Conservation (phyloP, 1,284 basidiomycete species). For the Agroathelia rolfsii region DNA sequence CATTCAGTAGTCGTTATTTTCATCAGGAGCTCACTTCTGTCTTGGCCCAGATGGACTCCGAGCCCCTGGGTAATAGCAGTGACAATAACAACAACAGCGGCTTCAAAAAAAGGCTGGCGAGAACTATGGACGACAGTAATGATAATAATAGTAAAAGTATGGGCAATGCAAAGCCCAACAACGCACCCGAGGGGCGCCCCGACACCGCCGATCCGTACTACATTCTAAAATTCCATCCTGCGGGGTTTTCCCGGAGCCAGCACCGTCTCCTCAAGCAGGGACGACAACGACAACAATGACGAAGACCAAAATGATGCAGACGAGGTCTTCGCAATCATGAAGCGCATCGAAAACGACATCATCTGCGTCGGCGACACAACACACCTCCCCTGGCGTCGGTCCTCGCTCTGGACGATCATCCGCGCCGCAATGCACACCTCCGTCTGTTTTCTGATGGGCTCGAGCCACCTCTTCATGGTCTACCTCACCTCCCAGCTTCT, state of each 20-base stretch:
- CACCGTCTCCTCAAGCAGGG: too few species aligned
- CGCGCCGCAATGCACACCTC: conserved; percentile 36
- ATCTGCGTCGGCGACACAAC: conserved; percentile 28
- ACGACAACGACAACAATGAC: too few species aligned
- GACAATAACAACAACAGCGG: conserved; percentile 14
- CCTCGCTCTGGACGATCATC: conserved; percentile 33
- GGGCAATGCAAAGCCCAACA: too few species aligned
- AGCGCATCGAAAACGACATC: conserved; percentile 37
- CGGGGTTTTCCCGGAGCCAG: conserved; percentile 19
- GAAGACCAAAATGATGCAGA: too few species aligned
- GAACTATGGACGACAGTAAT: too few species aligned
- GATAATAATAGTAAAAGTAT: conserved; percentile 16
- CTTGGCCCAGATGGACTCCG: conserved; percentile 23
- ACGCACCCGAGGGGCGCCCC: conserved; percentile 14
- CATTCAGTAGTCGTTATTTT: too few species aligned
- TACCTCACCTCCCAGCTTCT: conserved; percentile 28
- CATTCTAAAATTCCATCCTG: conserved; percentile 32
- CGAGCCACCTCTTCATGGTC: conserved; percentile 32
- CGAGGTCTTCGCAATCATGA: conserved; percentile 23
- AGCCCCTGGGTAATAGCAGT: conserved; percentile 10
- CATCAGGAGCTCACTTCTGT: conserved; percentile 20
- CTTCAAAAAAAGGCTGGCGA: too few species aligned
- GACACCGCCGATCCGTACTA: conserved; percentile 29
- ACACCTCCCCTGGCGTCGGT: conserved; percentile 34
- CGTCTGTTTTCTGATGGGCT: conserved; percentile 17